Evolutionary conservation across 2,329 filamentous ascomycete genomes (phyloP), one percentile per base, ranked within the genome.

Genomic region (Arthrobotrys sinensis): DNA sequence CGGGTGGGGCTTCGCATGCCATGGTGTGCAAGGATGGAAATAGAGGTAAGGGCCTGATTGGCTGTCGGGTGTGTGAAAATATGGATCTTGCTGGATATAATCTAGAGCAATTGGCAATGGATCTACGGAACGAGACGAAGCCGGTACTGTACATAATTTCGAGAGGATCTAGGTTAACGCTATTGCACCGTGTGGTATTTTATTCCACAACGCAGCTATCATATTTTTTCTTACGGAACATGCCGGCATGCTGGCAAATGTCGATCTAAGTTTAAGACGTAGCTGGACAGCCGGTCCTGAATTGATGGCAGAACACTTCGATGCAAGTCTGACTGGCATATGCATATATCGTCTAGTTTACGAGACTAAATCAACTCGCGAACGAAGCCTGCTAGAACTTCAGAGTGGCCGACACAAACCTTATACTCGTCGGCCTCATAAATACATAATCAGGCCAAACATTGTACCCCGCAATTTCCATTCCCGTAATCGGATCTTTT

Each of bases 1-100:
- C 19, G 14, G 67, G 34, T 36, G 67, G n/a, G 34, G 62, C 62
- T 36, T 70, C 57, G 32, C 50, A 60, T 8, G 55, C 43, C 55
- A 60, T 60, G 2, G n/a, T 28, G 36, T 10, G 36, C 55, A 60
- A 28, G 36, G 34, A 10, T 10, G 36, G 43, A 19, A 16, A 43
- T 11, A 19, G 55, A 14, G 19, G 11, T 45, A 16, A 16, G 5
- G 12, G 14, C 28, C 19, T 32, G 34, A n/a, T 43, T n/a, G 55
- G 36, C 7, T 28, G 55, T 28, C 8, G 34, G 2, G 24, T 3
- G 7, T 3, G 55, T 1, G 12, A 8, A 32, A 52, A 3, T 28
- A 32, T 14, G 24, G 19, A n/a, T 1, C 16, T 32, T 1, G 14
- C 7, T n/a, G n/a, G 11, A 10, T 24, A n/a, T 4, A 19, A 7